These are phyloP conservation scores for Kodamaea jinghongensis DNA, from an alignment of 805 yeast species.

Conservation along the genomic window DNA sequence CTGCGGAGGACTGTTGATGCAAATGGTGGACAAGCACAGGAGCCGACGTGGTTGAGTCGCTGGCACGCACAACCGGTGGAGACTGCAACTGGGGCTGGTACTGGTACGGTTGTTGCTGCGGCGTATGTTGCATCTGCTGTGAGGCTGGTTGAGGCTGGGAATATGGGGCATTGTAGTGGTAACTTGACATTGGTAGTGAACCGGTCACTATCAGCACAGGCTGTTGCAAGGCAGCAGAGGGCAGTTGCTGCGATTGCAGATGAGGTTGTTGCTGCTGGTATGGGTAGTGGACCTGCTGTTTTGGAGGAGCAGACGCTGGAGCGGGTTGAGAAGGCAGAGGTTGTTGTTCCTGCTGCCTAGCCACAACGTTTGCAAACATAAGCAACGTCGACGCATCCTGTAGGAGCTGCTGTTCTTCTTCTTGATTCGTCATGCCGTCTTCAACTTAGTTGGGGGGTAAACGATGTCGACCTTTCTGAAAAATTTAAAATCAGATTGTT, in stretches of 20 bases:
- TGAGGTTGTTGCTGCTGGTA: slow-evolving; percentile 2
- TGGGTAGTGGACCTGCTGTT: slow-evolving; percentile 7
- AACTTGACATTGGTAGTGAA: too few relatives aligned
- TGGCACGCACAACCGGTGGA: slow-evolving; percentile 7
- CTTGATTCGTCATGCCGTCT: slow-evolving; percentile 8
- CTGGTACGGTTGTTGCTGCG: too few relatives aligned
- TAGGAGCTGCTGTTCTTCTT: slow-evolving; percentile 40
- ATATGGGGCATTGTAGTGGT: too few relatives aligned
- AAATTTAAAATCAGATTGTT: too few relatives aligned
- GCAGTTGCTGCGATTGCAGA: too few relatives aligned
- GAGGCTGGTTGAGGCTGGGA: too few relatives aligned
- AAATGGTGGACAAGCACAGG: neutral
- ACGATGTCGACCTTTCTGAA: too few relatives aligned
- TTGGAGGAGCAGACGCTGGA: slow-evolving; percentile 4
- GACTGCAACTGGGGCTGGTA: slow-evolving; percentile 7
- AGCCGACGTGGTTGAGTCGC: slow-evolving; percentile 1
- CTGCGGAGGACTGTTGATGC: neutral
- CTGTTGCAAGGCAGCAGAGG: neutral
- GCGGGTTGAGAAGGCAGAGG: too few relatives aligned
- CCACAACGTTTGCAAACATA: slow-evolving; percentile 58
- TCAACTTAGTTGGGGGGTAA: too few relatives aligned
- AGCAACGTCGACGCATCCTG: slow-evolving; percentile 62
- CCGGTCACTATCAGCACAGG: too few relatives aligned
- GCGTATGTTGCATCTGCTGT: too few relatives aligned
- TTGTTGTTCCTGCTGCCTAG: slow-evolving; percentile 40